A percentile compares a stretch with the other conserved stretches of the same genome.
These are phyloP conservation scores for Pseudogymnoascus sp. DNA, from an alignment of 2,329 filamentous ascomycete genomes.

Conservation along the genomic window DNA sequence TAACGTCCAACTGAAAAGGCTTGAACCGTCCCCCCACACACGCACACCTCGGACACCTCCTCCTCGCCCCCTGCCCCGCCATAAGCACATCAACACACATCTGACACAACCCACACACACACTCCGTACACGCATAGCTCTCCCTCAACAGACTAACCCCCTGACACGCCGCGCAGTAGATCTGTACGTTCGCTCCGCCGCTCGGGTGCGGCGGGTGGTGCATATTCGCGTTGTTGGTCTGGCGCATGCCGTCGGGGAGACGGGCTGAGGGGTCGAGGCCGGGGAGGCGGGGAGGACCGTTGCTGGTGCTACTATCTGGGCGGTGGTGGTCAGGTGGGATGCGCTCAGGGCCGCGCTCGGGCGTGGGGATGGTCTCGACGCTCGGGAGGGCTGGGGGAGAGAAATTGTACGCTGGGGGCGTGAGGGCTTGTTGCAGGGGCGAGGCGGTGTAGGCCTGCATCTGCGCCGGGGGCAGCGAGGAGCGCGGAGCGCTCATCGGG, in stretches of 20 bases:
- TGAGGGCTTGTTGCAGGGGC: conserved; percentile 81
- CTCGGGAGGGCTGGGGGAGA: conserved; percentile 75
- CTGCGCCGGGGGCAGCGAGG: conserved; percentile 53
- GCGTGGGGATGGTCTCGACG: conserved; percentile 52
- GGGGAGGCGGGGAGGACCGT: background rate
- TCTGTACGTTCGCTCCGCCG: conserved; percentile 53
- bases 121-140: conserved; percentile 91
- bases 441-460: conserved; percentile 73
- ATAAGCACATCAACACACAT: conserved; percentile 78
- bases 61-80: conserved; percentile 56
- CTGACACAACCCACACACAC: conserved; percentile 85
- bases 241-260: background rate
- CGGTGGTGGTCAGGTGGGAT: background rate
- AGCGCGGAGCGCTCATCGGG: conserved; percentile 53
- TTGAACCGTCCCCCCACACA: conserved; percentile 75
- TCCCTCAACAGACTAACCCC: conserved; percentile 68
- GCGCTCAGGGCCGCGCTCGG: background rate
- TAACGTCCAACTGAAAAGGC: conserved; percentile 74
- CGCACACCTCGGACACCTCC: conserved; percentile 71
- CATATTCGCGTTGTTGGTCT: background rate
- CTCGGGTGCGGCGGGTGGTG: background rate
- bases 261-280: background rate
- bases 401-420: conserved; percentile 64
- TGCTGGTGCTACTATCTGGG: conserved; percentile 39
- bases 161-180: conserved; percentile 86